phyloP scores from a whole-genome alignment of 2,329 filamentous ascomycete species.

The Clarireedia paspali region DNA sequence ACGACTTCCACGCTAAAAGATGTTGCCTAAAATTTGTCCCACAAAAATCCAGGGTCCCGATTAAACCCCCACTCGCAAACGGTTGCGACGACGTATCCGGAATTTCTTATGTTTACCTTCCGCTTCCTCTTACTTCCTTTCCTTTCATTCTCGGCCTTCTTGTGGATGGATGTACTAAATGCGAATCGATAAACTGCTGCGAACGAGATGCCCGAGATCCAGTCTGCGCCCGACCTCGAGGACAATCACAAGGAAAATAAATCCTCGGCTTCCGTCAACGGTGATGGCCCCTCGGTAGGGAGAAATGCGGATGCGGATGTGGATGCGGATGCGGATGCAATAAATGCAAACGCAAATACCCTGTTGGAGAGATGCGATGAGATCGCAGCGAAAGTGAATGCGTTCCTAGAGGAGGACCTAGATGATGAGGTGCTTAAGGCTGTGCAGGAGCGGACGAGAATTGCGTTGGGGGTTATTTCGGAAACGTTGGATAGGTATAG shows the following conservation, averaged over 20 bases:
- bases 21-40: too few relatives aligned
- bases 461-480: constrained; percentile 65
- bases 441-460: constrained; percentile 66
- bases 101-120: neutral
- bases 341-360: neutral
- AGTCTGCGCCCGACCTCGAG: neutral
- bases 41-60: neutral
- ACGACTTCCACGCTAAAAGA: too few relatives aligned
- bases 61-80: neutral
- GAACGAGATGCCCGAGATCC: neutral
- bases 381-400: constrained; percentile 22
- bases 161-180: neutral
- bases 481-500: constrained; percentile 69
- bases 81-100: neutral
- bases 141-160: neutral
- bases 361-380: constrained; percentile 17
- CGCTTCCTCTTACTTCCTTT: neutral
- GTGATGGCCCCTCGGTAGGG: too few relatives aligned
- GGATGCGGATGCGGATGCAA: neutral
- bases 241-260: neutral
- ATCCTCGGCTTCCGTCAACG: neutral
- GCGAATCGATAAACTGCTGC: neutral
- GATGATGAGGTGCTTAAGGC: constrained; percentile 20
- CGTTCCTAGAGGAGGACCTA: constrained; percentile 24
- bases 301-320: neutral